phyloP scores from a whole-genome alignment of 2,329 filamentous ascomycete genomes.

The Fusarium odoratissimum region DNA sequence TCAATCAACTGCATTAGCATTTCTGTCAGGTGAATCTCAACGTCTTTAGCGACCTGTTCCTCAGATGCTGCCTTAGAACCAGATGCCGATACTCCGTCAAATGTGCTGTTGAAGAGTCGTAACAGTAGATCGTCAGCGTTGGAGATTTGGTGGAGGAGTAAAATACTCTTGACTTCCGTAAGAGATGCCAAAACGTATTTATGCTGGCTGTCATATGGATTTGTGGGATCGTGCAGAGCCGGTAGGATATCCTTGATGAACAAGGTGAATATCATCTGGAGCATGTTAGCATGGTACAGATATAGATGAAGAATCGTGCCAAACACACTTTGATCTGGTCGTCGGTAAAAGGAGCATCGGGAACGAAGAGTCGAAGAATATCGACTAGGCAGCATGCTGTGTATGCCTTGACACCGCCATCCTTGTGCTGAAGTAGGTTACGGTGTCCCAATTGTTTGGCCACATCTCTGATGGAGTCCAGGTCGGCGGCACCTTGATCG shows the following conservation, averaged over 20 bases:
- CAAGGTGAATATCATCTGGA: constrained; percentile 89
- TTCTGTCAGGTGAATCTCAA: constrained; percentile 91
- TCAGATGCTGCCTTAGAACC: constrained; percentile 76
- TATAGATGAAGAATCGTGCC: background rate
- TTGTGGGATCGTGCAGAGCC: constrained; percentile 84
- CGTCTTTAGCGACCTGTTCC: constrained; percentile 89
- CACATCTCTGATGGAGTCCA: constrained; percentile 84
- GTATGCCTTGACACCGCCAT: constrained; percentile 91
- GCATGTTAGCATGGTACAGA: constrained; percentile 36
- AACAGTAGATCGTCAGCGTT: constrained; percentile 82
- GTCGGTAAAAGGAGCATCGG: constrained; percentile 91
- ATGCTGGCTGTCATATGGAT: constrained; percentile 93
- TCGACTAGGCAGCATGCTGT: constrained; percentile 91
- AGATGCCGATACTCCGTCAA: constrained; percentile 88
- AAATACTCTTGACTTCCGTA: constrained; percentile 92
- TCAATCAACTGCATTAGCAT: constrained; percentile 88
- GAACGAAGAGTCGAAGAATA: constrained; percentile 90
- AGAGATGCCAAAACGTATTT: constrained; percentile 90
- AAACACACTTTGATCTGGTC: constrained; percentile 84
- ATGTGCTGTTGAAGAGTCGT: constrained; percentile 86
- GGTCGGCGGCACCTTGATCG: constrained; percentile 87
- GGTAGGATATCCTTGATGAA: constrained; percentile 87
- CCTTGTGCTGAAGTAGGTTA: constrained; percentile 89
- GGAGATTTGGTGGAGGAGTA: constrained; percentile 89
- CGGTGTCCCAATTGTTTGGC: constrained; percentile 86